Base-by-base conservation (phyloP, 176 grass and related monocot genomes). In the Thalia dealbata region DNA sequence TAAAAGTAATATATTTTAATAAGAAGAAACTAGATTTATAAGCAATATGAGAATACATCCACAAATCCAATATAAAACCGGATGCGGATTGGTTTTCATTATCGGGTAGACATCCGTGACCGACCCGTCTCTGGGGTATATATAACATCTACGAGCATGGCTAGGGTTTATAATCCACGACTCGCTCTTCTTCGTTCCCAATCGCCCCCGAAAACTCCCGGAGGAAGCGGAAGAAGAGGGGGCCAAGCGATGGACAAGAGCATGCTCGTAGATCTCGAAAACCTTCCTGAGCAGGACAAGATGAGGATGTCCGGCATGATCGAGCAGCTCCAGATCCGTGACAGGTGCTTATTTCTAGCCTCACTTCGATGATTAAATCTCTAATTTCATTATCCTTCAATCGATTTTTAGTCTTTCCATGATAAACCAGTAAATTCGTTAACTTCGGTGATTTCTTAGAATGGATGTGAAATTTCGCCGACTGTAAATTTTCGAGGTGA, bases 261-360 rank as follows among this genome's bases (percentile, higher is more conserved):
- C 68, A 91, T 97, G 95, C 87, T 93, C 25, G 83, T 85, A 52
- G 90, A 93, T 76, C 68, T 97, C 2, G 95, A 90, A 14, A 71
- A 76, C 56, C 84, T 97, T 60, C 90, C 95, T 3, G 95, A 97
- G 72, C 90, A 88, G 76, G 95, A 97, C 74, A 84, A 97, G 87
- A 63, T 88, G 70, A 82, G 95, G 27, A 97, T 97, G 95, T 71
- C 90, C 44, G 14, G 67, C 76, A 97, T 91, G 95, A 77, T 97
- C 58, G 95, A 97, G 10, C 95, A 91, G 71, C 89, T 97, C 70
- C 95, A 97, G 87, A 83, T 97, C 50, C 90, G 95, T 5, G 95
- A 97, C 81, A 97, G 93, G 93, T 90, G n/a, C n/a, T n/a, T n/a
- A 15, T 63, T 62, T 18, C n/a, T 10, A 45, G 14, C 12, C 46